Base-by-base conservation (phyloP, 768 basidiomycete species). In the Mrakia hoshinonis region DNA sequence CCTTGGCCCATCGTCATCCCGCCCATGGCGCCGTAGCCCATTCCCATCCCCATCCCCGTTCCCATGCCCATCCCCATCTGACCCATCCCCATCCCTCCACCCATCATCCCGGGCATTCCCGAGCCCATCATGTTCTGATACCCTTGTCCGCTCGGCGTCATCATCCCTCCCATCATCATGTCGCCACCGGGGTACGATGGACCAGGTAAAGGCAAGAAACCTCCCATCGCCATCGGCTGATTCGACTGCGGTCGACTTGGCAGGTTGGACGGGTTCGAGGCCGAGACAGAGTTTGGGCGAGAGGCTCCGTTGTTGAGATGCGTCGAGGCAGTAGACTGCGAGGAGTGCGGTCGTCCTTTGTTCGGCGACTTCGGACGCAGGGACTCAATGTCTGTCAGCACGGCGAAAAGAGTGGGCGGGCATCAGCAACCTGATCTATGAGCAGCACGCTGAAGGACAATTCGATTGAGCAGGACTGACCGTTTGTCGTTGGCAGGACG, bases 71-170 rank as follows among this genome's bases (percentile, higher is more conserved):
- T 65, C 5, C 49, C 79, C 79, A 7, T 85, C 82, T 10, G 84
- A 84, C 20, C 86, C 87, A 13, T 74, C 76, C 34, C 75, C 76
- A 51, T 77, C 77, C 13, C 76, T 72, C 34, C 74, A 69, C 9
- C 66, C 64, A 24, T 74, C 39, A 46, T 46, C 38, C 62, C 62
- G 46, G 26, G 51, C 20, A 52, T 52, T n/a, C 51, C 51, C 5
- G 26, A 52, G 51, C 51, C 51, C 10, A 52, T n/a, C 10, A 26
- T 6, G 22, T n/a, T 20, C 51, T 22, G 22, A 9, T 10, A 6
- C 51, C 51, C 51, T 10, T 9, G 10, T 26, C 20, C 9, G 22
- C 36, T 29, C 29, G 13, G 62, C 26, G 36, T 52, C 49, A 67
- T 52, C 34, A 61, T 61, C 65, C 65, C 31, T 3, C 31, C 49